Evolutionary conservation across 2,329 filamentous ascomycete genomes (phyloP), one percentile per base, ranked within the genome.

Genomic region (Scedosporium aurantiacum): DNA sequence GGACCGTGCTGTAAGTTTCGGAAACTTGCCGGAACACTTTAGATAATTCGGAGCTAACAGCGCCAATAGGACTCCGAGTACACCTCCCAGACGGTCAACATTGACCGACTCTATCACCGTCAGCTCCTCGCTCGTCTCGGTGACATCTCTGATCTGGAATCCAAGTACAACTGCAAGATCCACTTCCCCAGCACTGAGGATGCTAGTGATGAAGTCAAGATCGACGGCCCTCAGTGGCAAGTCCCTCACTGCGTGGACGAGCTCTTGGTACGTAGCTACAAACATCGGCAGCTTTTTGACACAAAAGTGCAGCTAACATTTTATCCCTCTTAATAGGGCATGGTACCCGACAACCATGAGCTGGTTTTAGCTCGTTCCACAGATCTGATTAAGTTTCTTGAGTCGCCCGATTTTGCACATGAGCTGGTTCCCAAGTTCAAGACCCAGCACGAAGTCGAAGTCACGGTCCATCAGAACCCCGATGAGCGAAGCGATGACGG

Each of bases 121-220:
- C 91, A 96, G 75, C 85, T 99, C 63, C 88, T 99, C 71, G 84
- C 90, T 63, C 90, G 92, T 63, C 87, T 97, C 65, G 79, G 84
- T 54, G 90, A 97, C 70, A 91, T 99, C 62, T 93, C 97, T 66
- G 90, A 94, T 67, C 81, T 99, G 59, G 94, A 99, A 78, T 95
- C 96, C 81, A 97, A 96, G 76, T 97, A 92, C 88, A 97, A 97
- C 74, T 99, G 94, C 86, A 97, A 97, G 79, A 95, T 99, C 70
- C 90, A 91, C 67, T 99, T 99, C 72, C 94, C 94, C 6, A 96
- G 92, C 76, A 97, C 94, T 8, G 94, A 99, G 73, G 89, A 95
- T 75, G 94, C 94, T 23, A 97, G 93, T 72, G 94, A 99, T 70
- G 89, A 95, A 70, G 91, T 99, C 60, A 95, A 89, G 18, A 91